Conservation (phyloP, 2,329 filamentous ascomycete genomes). For the Zasmidium cellare region DNA sequence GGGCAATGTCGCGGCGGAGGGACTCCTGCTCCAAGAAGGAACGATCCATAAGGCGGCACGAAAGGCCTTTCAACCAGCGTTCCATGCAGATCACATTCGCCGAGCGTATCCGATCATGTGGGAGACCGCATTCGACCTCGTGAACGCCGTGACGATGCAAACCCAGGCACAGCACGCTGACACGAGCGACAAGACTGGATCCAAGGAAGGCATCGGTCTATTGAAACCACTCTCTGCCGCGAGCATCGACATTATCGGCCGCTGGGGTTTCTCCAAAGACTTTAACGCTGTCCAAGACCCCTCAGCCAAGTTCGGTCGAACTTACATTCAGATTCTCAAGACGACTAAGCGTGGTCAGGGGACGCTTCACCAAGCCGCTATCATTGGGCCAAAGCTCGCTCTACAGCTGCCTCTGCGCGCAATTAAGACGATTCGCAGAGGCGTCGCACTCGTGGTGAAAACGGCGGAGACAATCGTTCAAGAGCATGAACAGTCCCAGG, state of each 20-base stretch:
- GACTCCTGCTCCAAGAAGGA: slow-evolving; percentile 17
- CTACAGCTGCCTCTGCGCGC: slow-evolving; percentile 12
- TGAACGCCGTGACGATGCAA: background rate
- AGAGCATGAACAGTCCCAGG: slow-evolving; percentile 5
- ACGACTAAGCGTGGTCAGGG: slow-evolving; percentile 11
- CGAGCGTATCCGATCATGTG: slow-evolving; percentile 16
- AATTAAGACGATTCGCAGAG: slow-evolving; percentile 12
- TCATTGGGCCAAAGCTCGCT: slow-evolving; percentile 12
- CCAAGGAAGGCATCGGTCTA: background rate
- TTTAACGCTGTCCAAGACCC: slow-evolving; percentile 5
- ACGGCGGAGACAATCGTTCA: slow-evolving; percentile 9
- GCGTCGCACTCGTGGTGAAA: slow-evolving; percentile 5
- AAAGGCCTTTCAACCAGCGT: slow-evolving; percentile 12
- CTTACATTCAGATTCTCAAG: slow-evolving; percentile 16
- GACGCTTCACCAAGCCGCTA: slow-evolving; percentile 9
- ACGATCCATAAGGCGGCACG: slow-evolving; percentile 11
- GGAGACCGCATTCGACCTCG: slow-evolving; percentile 3
- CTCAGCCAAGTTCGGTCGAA: background rate
- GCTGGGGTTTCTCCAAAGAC: slow-evolving; percentile 7
- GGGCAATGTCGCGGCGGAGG: slow-evolving; percentile 5
- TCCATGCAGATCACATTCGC: slow-evolving; percentile 8
- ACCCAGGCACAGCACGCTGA: slow-evolving; percentile 1
- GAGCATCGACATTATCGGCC: slow-evolving; percentile 10
- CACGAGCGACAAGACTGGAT: background rate
- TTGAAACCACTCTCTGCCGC: slow-evolving; percentile 8